Evolutionary conservation across 208 protist species (phyloP).

Genomic region (Trypanosoma congolense): DNA sequence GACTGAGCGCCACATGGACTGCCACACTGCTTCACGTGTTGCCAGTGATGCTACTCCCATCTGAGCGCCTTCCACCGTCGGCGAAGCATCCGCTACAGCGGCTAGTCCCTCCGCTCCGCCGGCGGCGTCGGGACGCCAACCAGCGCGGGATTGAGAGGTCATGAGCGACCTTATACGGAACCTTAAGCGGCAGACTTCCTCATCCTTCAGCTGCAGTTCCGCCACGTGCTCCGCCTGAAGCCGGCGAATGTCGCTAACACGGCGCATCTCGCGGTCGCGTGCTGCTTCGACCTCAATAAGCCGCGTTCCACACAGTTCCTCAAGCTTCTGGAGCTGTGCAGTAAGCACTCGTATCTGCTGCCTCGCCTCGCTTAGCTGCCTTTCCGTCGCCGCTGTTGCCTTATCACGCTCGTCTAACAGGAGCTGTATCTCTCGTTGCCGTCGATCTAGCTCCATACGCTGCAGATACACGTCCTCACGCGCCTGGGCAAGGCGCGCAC

Average conservation of each 20-base stretch:
- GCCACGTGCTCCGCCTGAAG: slow-evolving; percentile 68
- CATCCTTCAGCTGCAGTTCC: slow-evolving; percentile 76
- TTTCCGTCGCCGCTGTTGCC: slow-evolving; percentile 18
- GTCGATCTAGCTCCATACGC: slow-evolving; percentile 48
- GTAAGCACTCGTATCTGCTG: slow-evolving; percentile 44
- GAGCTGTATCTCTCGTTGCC: slow-evolving; percentile 38
- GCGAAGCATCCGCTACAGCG: neutral
- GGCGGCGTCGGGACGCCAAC: neutral
- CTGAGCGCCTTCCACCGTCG: too few species aligned
- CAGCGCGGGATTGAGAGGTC: neutral
- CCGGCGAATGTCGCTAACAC: slow-evolving; percentile 59
- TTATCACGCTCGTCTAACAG: slow-evolving; percentile 41
- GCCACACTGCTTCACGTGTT: slow-evolving; percentile 9
- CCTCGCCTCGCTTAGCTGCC: slow-evolving; percentile 31
- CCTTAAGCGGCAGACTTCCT: slow-evolving; percentile 63
- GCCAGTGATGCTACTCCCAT: neutral
- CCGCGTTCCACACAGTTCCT: slow-evolving; percentile 68
- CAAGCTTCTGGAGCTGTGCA: slow-evolving; percentile 55
- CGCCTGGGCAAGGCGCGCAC: slow-evolving; percentile 41
- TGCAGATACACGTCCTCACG: slow-evolving; percentile 67
- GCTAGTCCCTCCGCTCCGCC: neutral
- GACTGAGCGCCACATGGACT: slow-evolving; percentile 11
- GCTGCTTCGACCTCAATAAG: slow-evolving; percentile 68
- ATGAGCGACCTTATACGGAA: slow-evolving; percentile 45
- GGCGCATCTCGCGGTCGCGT: slow-evolving; percentile 58